phyloP scores from a whole-genome alignment of 345 rosid species.

The Populus ilicifolia region DNA sequence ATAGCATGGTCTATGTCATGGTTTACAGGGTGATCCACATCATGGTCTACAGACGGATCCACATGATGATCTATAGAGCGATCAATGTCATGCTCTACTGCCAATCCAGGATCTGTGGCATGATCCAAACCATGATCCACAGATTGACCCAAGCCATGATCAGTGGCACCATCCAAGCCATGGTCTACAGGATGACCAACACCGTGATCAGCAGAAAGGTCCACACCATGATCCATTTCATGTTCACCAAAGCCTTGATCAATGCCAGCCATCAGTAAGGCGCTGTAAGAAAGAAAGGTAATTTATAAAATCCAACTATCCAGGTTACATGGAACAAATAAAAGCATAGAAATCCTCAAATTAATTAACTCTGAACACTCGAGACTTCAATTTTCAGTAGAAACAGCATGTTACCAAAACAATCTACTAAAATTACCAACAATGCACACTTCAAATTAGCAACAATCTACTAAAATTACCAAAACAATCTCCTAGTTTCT shows the following conservation, averaged over 20 bases:
- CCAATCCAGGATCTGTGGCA: slow-evolving; percentile 6
- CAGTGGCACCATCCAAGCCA: background rate
- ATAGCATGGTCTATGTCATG: slow-evolving; percentile 2
- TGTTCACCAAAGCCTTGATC: slow-evolving; percentile 21
- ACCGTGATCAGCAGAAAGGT: slow-evolving; percentile 14
- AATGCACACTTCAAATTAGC: too few species aligned
- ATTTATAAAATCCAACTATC: background rate
- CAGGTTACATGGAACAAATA: background rate
- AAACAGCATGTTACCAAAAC: background rate
- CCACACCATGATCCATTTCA: slow-evolving; percentile 8
- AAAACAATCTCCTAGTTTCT: background rate
- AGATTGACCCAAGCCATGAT: slow-evolving; percentile 1
- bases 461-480: background rate
- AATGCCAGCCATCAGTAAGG: slow-evolving; percentile 18
- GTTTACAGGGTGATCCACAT: background rate
- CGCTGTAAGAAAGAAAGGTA: slow-evolving; percentile 5
- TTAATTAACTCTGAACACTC: background rate
- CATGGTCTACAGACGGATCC: slow-evolving; percentile 5
- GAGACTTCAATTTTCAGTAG: background rate
- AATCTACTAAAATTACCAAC: background rate
- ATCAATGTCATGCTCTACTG: slow-evolving; percentile 4
- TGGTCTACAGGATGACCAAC: background rate
- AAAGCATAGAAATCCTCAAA: background rate
- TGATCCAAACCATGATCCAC: slow-evolving; percentile 4
- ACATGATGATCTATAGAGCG: background rate